Conservation (phyloP, 352 stramenopile genomes). For the Pythium vanterpoolii region DNA sequence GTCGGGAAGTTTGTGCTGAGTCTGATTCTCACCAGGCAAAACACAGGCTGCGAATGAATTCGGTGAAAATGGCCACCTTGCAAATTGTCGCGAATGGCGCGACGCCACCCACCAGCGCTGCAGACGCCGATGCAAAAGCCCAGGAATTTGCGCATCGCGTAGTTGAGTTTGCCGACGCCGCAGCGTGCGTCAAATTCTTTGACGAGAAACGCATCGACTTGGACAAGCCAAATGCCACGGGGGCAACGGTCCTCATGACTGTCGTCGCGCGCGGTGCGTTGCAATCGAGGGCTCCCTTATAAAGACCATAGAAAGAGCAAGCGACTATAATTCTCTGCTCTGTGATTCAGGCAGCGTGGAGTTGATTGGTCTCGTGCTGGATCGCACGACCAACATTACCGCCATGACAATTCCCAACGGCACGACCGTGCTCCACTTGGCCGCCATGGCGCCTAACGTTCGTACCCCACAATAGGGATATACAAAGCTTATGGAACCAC, state of each 20-base stretch:
- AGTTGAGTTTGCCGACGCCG: slow-evolving; percentile 66
- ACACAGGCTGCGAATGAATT: neutral
- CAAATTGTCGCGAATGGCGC: neutral
- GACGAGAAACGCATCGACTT: slow-evolving; percentile 57
- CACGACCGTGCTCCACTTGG: slow-evolving; percentile 76
- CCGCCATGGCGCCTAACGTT: slow-evolving; percentile 72
- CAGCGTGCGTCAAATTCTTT: slow-evolving; percentile 59
- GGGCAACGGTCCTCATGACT: slow-evolving; percentile 81
- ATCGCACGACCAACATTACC: slow-evolving; percentile 54
- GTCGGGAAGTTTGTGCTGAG: neutral
- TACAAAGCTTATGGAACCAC: slow-evolving; percentile 9
- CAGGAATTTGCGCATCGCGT: slow-evolving; percentile 76
- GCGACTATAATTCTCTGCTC: neutral
- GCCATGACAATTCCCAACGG: slow-evolving; percentile 58
- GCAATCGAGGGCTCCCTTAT: neutral
- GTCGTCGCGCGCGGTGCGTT: slow-evolving; percentile 61
- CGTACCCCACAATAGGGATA: neutral
- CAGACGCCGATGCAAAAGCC: slow-evolving; percentile 22
- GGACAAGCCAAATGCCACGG: slow-evolving; percentile 47
- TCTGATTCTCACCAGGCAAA: neutral
- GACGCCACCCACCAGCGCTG: neutral
- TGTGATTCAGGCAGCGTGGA: slow-evolving; percentile 46
- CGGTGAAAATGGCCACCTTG: neutral
- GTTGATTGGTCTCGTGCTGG: slow-evolving; percentile 49
- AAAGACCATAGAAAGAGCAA: neutral